Evolutionary conservation across 176 grass and related monocot species (phyloP), one percentile per base, ranked within the genome.

Genomic region (Pontederia paniculata): DNA sequence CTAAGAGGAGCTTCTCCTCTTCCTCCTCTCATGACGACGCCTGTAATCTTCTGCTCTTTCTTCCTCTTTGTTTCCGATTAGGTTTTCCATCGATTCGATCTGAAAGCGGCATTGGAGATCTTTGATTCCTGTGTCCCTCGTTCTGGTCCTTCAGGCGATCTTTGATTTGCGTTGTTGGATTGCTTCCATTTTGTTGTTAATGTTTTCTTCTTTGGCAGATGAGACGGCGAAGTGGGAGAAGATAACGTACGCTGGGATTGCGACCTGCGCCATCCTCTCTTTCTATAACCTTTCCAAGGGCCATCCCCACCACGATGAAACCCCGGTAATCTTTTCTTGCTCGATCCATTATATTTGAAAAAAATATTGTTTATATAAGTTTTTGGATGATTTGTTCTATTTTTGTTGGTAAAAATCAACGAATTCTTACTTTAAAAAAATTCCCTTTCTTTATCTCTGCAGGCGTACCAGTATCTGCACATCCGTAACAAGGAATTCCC

Each of bases 171-270:
- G 2, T 16, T 17, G 13, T 17, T 13, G 15, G 48, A 17, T 17
- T 50, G 50, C 13, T 4, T 52, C 9, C 9, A 9, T 6, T 52
- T 18, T 18, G 57, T 18, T 43, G 54, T 18, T 19, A 3, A 7
- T 62, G 48, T n/a, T 57, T 68, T 15, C 19, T 60, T 20, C 42
- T 22, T 52, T 45, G 23, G 65, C 73, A 97, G 91, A 81, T 58
- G 86, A 90, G 70, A 78, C 91, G 48, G 83, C 85, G 28, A 90
- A 90, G 62, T 97, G 91, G 91, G 82, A 97, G 82, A 97, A 97
- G 86, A 90, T 89, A 62, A 90, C 91, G 22, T 87, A 84, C 57
- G 72, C 12, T 1, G 91, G 77, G 23, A 89, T 86, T 68, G 77
- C 78, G 12, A 57, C 62, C 15, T 97, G 91, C 82, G 77, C 80